Evolutionary conservation across 1,284 basidiomycete genomes (phyloP), one percentile per base, ranked within the genome.

Genomic region (Rugosomyces carneus): DNA sequence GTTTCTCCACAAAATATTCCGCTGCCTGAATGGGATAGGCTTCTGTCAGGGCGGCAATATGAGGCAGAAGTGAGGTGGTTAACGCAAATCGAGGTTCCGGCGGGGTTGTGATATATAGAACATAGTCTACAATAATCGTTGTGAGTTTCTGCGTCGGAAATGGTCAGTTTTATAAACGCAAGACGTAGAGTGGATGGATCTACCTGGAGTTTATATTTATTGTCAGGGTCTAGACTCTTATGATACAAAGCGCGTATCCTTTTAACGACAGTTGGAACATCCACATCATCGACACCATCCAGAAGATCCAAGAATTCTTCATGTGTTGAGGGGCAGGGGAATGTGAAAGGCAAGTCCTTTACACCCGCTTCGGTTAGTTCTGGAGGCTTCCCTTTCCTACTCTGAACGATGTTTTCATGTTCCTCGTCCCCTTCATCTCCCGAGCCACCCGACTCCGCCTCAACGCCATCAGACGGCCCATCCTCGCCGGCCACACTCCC

Each of bases 191-290:
- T 49, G n/a, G 26, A 37, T 34, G 10, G 15, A 62, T 73, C 43
- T 52, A 88, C 91, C 76, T 94, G 89, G 20, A 96, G 71, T 65
- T 90, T 95, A 62, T 80, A 76, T 63, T 95, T 97, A 71, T 99
- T 99, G 34, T 91, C 92, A 31, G 86, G 80, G 0, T 80, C 85
- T 3, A 99, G 71, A 59, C 90, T 94, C 1, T 95, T 87, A 60
- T 99, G 95, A 61, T 97, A 84, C 4, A 98, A 68, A 0, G 91
- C 79, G 18, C 93, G 81, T 47, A 99, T 95, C 35, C 96, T 89
- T 59, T 97, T 86, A 19, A 98, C 72, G 5, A 99, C 91, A 0
- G 73, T 85, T 1, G 87, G 80, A 5, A 97, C 65, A 51, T 95
- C 85, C 10, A 74, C 66, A 44, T 89, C 85, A 4, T 76, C 67